A percentile compares a stretch with the other conserved stretches of the same genome.
Conservation (phyloP, 768 basidiomycete genomes). For the Coprinopsis strossmayeri region DNA sequence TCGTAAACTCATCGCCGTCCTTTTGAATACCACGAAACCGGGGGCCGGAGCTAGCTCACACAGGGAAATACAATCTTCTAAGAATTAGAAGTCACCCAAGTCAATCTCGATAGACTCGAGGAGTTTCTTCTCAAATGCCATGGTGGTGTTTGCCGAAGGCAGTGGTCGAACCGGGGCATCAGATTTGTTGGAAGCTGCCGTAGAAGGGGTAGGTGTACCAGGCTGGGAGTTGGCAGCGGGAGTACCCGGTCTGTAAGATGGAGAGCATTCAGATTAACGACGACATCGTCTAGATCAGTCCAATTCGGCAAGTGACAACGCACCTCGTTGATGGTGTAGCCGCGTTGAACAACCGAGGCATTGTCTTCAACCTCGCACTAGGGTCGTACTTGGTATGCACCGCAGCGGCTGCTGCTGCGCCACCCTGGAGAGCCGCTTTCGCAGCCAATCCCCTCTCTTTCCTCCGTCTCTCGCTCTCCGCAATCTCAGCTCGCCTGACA, state of each 20-base stretch:
- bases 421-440: slow-evolving; percentile 24
- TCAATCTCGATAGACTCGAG: slow-evolving; percentile 70
- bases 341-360: slow-evolving; percentile 50
- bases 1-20: no score
- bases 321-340: slow-evolving; percentile 51
- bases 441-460: slow-evolving; percentile 49
- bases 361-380: slow-evolving; percentile 61
- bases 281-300: not conserved
- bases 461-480: slow-evolving; percentile 63
- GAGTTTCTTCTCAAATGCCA: slow-evolving; percentile 48
- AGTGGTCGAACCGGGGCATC: slow-evolving; percentile 4
- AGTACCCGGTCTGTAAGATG: slow-evolving; percentile 34
- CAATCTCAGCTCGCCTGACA: slow-evolving; percentile 68
- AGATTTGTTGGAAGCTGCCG: slow-evolving; percentile 18
- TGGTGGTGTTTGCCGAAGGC: slow-evolving; percentile 21
- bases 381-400: slow-evolving; percentile 34
- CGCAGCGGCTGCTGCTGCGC: slow-evolving; percentile 32
- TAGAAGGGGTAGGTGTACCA: slow-evolving; percentile 11
- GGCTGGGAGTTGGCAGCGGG: slow-evolving; percentile 29
- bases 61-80: no score
- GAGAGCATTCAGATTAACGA: slow-evolving; percentile 4
- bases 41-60: no score
- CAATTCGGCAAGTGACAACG: slow-evolving; percentile 15
- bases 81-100: slow-evolving; percentile 74
- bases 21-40: no score